Conservation (phyloP, 345 rosid species). For the Linum usitatissimum region DNA sequence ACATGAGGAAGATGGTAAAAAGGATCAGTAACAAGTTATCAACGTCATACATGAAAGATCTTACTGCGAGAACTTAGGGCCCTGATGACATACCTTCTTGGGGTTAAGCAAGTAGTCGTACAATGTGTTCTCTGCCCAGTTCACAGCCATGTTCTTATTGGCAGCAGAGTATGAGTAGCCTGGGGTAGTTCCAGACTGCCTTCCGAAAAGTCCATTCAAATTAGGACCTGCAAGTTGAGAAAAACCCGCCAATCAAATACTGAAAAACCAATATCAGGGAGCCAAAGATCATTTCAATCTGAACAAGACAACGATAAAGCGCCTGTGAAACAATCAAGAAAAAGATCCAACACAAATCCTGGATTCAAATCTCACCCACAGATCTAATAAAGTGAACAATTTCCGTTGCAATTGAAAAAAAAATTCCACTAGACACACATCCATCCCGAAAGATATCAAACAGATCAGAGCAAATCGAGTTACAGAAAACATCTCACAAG, state of each 20-base stretch:
- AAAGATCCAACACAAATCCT: no score
- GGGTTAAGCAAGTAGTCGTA: slow-evolving; percentile 84
- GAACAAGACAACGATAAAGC: neutral
- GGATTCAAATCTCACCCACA: neutral
- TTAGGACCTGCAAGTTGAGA: slow-evolving; percentile 55
- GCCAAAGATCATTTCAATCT: neutral
- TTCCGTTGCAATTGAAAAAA: neutral
- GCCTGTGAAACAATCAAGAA: neutral
- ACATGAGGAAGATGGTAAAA: no score
- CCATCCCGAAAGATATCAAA: neutral
- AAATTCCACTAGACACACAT: neutral
- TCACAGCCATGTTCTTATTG: slow-evolving; percentile 81
- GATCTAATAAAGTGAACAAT: no score
- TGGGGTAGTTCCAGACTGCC: slow-evolving; percentile 75
- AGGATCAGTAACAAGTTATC: neutral
- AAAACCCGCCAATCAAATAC: neutral
- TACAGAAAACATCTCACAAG: neutral
- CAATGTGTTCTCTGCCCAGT: slow-evolving; percentile 74
- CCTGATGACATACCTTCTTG: slow-evolving; percentile 43
- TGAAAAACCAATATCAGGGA: neutral
- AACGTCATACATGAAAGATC: neutral
- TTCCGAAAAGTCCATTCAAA: slow-evolving; percentile 77
- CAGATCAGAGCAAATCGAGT: neutral
- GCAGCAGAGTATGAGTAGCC: slow-evolving; percentile 92
- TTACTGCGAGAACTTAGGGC: neutral